phyloP scores from a whole-genome alignment of 192 early-diverging fungal species.

The Backusella luteola region DNA sequence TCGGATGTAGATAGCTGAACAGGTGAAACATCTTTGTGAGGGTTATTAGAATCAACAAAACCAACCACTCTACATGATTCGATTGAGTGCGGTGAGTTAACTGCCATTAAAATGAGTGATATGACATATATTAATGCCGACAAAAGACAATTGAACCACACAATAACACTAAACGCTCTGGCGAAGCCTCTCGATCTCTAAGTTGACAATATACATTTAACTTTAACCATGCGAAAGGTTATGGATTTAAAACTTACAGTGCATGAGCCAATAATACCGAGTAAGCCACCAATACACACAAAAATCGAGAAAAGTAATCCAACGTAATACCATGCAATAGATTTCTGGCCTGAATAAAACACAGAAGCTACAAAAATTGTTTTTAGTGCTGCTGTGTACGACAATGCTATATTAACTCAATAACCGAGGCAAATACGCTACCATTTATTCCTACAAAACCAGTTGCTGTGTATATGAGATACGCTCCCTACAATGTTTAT shows the following conservation, averaged over 20 bases:
- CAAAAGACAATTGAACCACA: conserved; percentile 30
- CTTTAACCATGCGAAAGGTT: background rate
- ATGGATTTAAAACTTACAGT: conserved; percentile 15
- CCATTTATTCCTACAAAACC: conserved; percentile 25
- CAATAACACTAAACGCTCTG: conserved; percentile 31
- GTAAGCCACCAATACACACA: conserved; percentile 28
- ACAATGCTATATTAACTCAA: background rate
- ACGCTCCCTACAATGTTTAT: conserved; percentile 5
- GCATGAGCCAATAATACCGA: conserved; percentile 34
- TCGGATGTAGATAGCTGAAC: conserved; percentile 10
- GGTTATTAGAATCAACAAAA: conserved; percentile 29
- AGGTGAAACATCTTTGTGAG: conserved; percentile 16
- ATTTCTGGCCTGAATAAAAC: conserved; percentile 32
- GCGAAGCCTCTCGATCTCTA: conserved; percentile 36
- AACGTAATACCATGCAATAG: conserved; percentile 24
- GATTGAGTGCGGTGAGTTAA: conserved; percentile 15
- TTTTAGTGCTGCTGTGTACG: background rate
- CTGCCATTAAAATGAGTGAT: conserved; percentile 27
- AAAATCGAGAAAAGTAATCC: conserved; percentile 28
- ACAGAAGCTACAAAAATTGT: conserved; percentile 19
- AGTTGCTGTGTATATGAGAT: conserved; percentile 16
- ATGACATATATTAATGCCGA: conserved; percentile 32
- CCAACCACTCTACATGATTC: conserved; percentile 24
- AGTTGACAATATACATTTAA: background rate
- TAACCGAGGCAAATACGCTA: background rate